Evolutionary conservation across 139 green algal species (phyloP).

Genomic region (Ettlia oleoabundans): DNA sequence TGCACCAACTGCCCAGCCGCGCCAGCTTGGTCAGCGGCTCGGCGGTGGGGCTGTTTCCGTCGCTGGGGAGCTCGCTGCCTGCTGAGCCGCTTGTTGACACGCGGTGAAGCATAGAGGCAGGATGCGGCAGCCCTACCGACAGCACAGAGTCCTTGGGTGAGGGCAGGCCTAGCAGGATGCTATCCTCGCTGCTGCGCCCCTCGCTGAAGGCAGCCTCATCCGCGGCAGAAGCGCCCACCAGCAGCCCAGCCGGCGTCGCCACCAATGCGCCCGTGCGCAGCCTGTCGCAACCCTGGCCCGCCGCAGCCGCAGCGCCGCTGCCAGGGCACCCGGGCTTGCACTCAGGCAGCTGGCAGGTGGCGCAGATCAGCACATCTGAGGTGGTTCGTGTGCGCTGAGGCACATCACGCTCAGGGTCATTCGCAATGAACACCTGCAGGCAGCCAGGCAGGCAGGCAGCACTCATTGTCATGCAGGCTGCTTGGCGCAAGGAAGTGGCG

Average conservation of each 20-base stretch:
- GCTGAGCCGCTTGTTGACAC: background rate
- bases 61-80: background rate
- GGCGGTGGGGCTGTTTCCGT: background rate
- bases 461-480: too few species aligned
- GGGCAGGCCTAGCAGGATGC: constrained; percentile 18
- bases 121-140: background rate
- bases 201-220: constrained; percentile 9
- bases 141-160: constrained; percentile 11
- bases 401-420: background rate
- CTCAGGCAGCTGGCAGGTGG: constrained; percentile 15
- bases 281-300: too few species aligned
- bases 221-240: background rate
- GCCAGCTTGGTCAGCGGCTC: background rate
- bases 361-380: background rate
- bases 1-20: background rate
- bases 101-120: background rate
- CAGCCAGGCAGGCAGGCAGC: background rate
- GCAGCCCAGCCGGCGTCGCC: background rate
- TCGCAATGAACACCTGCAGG: constrained; percentile 10
- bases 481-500: too few species aligned
- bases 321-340: constrained; percentile 27
- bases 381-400: background rate
- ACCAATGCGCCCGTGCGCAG: too few species aligned
- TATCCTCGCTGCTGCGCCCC: constrained; percentile 33
- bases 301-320: background rate